Base-by-base conservation (phyloP, 106 monocot genomes). In the Dioscorea alata region DNA sequence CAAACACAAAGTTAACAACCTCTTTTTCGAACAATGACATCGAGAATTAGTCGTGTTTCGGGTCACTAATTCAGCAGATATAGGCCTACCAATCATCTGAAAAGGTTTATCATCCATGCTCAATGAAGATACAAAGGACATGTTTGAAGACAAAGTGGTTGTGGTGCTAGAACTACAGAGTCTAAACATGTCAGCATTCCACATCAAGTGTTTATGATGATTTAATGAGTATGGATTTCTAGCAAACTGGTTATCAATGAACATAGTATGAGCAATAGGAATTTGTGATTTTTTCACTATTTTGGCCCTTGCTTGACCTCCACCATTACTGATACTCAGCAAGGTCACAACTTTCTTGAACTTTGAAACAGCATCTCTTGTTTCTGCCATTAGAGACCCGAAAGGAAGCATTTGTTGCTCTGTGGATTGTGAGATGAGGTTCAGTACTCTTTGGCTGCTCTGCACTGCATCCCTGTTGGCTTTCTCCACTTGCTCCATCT, bases 11-110 rank as follows among this genome's bases (percentile, higher is more conserved):
- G 25, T 15, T 18, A 17, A 71, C n/a, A 61, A 94, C 94, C 94
- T 94, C 78, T 81, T 90, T 82, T 94, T 94, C 0, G 94, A 82
- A 69, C 94, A 94, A 33, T 90, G 94, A 19, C 94, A 94, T 48
- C 84, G 79, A 12, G 78, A 79, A 64, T 75, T 78, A 24, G 67
- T 58, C 1, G 67, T 23, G 8, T 77, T 76, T 34, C 54, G 31
- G 20, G 65, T 80, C 16, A 75, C 61, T 9, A 73, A 80, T 52
- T 87, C 83, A 0, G 90, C 87, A 0, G 82, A 82, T 20, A 84
- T 80, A 0, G 87, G 73, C 20, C 76, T 68, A 6, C 94, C 80
- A 22, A 90, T 73, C 62, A 94, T 67, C 22, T 84, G 78, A 65
- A 90, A 90, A 12, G 83, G 49, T 23, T 67, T 86, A 10, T 84